Percentiles rank a stretch among this genome's conserved stretches.
Conservation (phyloP, 768 basidiomycete genomes). For the Rhizopogon roseolus region DNA sequence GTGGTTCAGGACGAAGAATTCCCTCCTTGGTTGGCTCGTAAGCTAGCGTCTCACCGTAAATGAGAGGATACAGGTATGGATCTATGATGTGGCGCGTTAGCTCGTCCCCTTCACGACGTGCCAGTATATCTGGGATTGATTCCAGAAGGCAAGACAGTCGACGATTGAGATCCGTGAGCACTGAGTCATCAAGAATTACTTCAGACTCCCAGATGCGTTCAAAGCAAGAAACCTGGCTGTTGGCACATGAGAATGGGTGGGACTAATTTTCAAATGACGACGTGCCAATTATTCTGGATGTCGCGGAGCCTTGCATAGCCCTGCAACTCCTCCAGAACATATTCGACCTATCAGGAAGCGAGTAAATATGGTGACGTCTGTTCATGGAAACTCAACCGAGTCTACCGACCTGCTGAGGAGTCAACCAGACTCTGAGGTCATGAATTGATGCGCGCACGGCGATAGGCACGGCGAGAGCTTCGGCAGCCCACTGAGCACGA, state of each 20-base stretch:
- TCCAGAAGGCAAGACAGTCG: conserved; percentile 19
- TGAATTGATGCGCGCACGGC: conserved; percentile 33
- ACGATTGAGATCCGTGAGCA: conserved; percentile 13
- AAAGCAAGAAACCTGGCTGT: conserved; percentile 51
- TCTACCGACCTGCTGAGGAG: conserved; percentile 33
- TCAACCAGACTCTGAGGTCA: conserved; percentile 27
- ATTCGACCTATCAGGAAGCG: conserved; percentile 30
- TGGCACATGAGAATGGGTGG: not conserved
- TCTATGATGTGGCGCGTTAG: conserved; percentile 32
- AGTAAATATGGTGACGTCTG: not conserved
- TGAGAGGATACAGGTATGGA: conserved; percentile 33
- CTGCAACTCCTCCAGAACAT: conserved; percentile 44
- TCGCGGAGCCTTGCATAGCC: conserved; percentile 42
- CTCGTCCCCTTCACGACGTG: conserved; percentile 10
- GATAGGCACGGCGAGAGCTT: conserved; percentile 25
- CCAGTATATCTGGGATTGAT: conserved; percentile 1
- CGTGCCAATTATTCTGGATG: conserved; percentile 32
- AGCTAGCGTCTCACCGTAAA: conserved; percentile 37
- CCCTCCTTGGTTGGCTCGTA: conserved; percentile 15
- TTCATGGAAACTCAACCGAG: not conserved
- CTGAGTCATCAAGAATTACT: conserved; percentile 14
- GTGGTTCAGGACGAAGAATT: conserved; percentile 22
- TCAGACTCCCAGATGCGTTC: conserved; percentile 50
- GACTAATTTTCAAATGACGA: not conserved
- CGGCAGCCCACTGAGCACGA: conserved; percentile 28